Conservation (phyloP, 768 basidiomycete genomes). For the Atractiella rhizophila region DNA sequence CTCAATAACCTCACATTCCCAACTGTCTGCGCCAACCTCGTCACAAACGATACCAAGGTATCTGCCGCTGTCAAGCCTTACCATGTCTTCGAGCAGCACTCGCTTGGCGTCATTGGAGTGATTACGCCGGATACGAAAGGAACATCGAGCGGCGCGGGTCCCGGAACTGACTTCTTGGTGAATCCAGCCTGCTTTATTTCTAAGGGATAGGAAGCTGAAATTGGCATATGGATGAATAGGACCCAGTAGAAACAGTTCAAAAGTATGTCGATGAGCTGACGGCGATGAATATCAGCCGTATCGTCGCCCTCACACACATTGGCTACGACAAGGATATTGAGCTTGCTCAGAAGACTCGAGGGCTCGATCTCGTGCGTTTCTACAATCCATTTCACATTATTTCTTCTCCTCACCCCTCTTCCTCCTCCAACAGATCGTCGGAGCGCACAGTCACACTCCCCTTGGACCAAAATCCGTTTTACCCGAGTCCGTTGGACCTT, state of each 20-base stretch:
- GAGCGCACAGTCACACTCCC: constrained; percentile 29
- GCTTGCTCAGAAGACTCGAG: constrained; percentile 24
- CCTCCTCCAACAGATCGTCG: constrained; percentile 8
- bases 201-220: too few relatives aligned
- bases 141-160: too few relatives aligned
- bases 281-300: constrained; percentile 23
- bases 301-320: constrained; percentile 29
- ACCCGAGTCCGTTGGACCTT: constrained; percentile 26
- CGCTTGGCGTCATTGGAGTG: constrained; percentile 26
- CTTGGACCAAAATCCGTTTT: constrained; percentile 25
- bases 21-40: constrained; percentile 27
- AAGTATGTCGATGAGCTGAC: constrained; percentile 24
- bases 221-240: too few relatives aligned
- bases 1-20: constrained; percentile 27
- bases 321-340: constrained; percentile 27
- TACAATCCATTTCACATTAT: constrained; percentile 1
- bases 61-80: constrained; percentile 24
- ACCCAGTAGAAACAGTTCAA: constrained; percentile 24
- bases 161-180: constrained; percentile 24
- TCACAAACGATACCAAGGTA: constrained; percentile 20
- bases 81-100: constrained; percentile 24
- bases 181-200: too few relatives aligned
- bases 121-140: constrained; percentile 25
- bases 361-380: constrained; percentile 23
- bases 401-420: neutral